Evolutionary conservation across 192 early-diverging fungal genomes (phyloP).

Genomic region (Phycomyces blakesleeanus): DNA sequence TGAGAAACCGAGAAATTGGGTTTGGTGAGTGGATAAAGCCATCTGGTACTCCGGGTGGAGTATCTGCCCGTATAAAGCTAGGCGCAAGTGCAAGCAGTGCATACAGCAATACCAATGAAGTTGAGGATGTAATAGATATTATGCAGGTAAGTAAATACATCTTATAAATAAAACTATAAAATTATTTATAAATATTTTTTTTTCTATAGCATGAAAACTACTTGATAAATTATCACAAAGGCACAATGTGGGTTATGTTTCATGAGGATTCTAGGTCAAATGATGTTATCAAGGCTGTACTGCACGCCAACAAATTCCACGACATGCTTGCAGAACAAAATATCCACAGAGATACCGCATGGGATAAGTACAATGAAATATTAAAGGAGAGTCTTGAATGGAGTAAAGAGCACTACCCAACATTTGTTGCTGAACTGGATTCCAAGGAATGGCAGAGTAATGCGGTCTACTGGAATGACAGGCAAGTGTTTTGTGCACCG

Average conservation of each 20-base stretch:
- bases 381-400: slow-evolving; percentile 43
- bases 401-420: slow-evolving; percentile 42
- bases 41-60: slow-evolving; percentile 20
- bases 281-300: slow-evolving; percentile 58
- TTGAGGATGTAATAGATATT: slow-evolving; percentile 37
- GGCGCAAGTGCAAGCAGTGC: slow-evolving; percentile 43
- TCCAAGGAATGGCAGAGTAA: slow-evolving; percentile 55
- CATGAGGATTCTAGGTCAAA: slow-evolving; percentile 47
- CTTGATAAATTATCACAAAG: slow-evolving; percentile 44
- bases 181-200: not conserved
- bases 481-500: too few species aligned
- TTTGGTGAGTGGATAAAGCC: slow-evolving; percentile 62
- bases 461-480: slow-evolving; percentile 55
- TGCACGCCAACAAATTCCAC: slow-evolving; percentile 50
- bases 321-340: slow-evolving; percentile 15
- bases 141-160: slow-evolving; percentile 32
- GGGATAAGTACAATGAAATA: slow-evolving; percentile 22
- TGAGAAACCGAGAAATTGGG: slow-evolving; percentile 41
- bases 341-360: slow-evolving; percentile 19
- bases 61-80: slow-evolving; percentile 41
- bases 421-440: slow-evolving; percentile 50
- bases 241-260: slow-evolving; percentile 43
- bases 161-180: not conserved
- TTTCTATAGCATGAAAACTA: slow-evolving; percentile 54
- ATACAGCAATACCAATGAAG: slow-evolving; percentile 37